Percentiles rank a stretch among this genome's conserved stretches.
Conservation (phyloP, 2,329 filamentous ascomycete species). For the Beauveria pseudobassiana region DNA sequence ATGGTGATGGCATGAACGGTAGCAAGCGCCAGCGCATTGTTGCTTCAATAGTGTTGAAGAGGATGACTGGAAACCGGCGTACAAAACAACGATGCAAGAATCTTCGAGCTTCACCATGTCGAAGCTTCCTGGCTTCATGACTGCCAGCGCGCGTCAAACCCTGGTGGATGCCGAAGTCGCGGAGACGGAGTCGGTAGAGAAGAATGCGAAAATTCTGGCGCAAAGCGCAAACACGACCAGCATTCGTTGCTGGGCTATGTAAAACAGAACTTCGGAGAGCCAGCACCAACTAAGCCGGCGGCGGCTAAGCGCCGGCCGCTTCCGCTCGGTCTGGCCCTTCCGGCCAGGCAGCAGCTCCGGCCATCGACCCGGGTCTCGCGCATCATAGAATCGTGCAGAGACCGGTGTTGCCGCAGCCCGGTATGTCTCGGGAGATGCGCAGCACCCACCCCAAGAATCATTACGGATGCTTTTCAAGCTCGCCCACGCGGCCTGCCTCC, state of each 20-base stretch:
- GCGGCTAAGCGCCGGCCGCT: constrained; percentile 13
- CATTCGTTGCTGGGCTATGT: constrained; percentile 36
- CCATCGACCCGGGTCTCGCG: constrained; percentile 24
- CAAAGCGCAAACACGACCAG: constrained; percentile 30
- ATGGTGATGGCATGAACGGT: constrained; percentile 14
- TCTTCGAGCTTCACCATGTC: constrained; percentile 52
- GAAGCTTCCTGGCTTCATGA: constrained; percentile 52
- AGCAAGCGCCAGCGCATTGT: constrained; percentile 23
- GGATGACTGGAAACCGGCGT: constrained; percentile 32
- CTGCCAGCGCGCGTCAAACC: constrained; percentile 47
- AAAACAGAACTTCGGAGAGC: constrained; percentile 16
- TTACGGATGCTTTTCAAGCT: constrained; percentile 54
- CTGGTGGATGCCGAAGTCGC: constrained; percentile 23
- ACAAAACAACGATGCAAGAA: constrained; percentile 56
- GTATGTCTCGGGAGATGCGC: constrained; percentile 17
- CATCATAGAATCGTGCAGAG: constrained; percentile 36
- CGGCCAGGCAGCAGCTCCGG: constrained; percentile 15
- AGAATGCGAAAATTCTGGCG: constrained; percentile 19
- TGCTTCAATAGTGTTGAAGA: constrained; percentile 20
- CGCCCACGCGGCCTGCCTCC: constrained; percentile 33
- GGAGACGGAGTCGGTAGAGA: constrained; percentile 14
- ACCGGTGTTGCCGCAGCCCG: constrained; percentile 29
- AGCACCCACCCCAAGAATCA: constrained; percentile 27
- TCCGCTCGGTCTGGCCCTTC: constrained; percentile 21
- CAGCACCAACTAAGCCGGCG: constrained; percentile 11